phyloP scores from a whole-genome alignment of 306 rosid species.

The Pyrus communis region DNA sequence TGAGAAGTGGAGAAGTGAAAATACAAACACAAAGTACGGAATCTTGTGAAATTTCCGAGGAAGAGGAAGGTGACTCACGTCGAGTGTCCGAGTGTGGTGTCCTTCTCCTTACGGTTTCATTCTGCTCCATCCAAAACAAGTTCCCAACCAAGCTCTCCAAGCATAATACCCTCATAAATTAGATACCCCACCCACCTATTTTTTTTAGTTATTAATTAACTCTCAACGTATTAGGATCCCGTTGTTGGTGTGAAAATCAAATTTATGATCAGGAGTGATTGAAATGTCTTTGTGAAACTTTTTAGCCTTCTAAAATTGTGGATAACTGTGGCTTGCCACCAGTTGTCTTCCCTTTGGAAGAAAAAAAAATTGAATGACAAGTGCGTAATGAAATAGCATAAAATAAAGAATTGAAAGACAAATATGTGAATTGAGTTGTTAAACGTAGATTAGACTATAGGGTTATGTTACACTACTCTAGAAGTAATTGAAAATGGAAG shows the following conservation, averaged over 20 bases:
- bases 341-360: fast-evolving
- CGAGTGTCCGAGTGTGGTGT: background rate
- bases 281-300: fast-evolving
- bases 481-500: too few species aligned
- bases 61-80: conserved; percentile 1
- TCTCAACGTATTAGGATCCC: too few species aligned
- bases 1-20: background rate
- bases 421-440: too few species aligned
- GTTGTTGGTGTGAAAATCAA: fast-evolving
- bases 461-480: too few species aligned
- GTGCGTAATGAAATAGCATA: background rate
- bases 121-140: background rate
- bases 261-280: fast-evolving
- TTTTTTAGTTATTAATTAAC: too few species aligned
- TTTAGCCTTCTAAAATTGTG: fast-evolving
- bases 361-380: background rate
- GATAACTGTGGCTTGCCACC: fast-evolving
- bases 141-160: background rate
- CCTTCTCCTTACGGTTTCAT: too few species aligned
- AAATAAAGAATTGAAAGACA: background rate
- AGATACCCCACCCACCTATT: background rate
- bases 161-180: background rate
- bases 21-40: conserved; percentile 24
- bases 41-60: conserved; percentile 31
- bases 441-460: too few species aligned